Percentiles rank a stretch among this genome's conserved stretches.
Evolutionary conservation across 495 filamentous ascomycete genomes (phyloP).

Genomic region (Amorphotheca resinae): DNA sequence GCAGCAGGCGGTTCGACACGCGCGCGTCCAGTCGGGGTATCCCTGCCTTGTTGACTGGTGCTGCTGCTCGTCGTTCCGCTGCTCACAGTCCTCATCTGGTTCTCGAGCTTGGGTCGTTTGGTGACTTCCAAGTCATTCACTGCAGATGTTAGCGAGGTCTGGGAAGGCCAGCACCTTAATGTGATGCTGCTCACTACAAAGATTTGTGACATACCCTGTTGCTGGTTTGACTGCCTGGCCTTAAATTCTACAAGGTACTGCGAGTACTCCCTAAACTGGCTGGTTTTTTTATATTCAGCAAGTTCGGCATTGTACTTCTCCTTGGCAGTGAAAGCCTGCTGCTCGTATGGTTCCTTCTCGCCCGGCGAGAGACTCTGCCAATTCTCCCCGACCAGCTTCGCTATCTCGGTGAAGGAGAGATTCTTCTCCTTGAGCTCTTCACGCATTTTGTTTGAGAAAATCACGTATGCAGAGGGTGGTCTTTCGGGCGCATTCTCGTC

Average conservation of each 20-base stretch:
- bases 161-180: neutral
- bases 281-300: slow-evolving; percentile 61
- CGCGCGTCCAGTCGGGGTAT: slow-evolving; percentile 5
- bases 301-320: slow-evolving; percentile 57
- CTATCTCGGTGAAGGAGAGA: slow-evolving; percentile 68
- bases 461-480: slow-evolving; percentile 68
- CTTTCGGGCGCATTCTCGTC: slow-evolving; percentile 69
- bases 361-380: slow-evolving; percentile 57
- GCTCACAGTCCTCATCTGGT: slow-evolving; percentile 11
- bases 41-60: slow-evolving; percentile 8
- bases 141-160: slow-evolving; percentile 3
- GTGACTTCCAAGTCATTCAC: slow-evolving; percentile 12
- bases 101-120: slow-evolving; percentile 21
- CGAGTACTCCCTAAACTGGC: slow-evolving; percentile 43
- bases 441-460: slow-evolving; percentile 71
- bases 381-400: slow-evolving; percentile 66
- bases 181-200: neutral
- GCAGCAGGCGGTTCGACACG: slow-evolving; percentile 11
- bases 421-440: slow-evolving; percentile 61
- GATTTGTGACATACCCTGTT: slow-evolving; percentile 23
- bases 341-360: slow-evolving; percentile 59
- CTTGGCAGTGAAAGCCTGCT: slow-evolving; percentile 53
- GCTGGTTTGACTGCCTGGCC: slow-evolving; percentile 41
- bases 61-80: slow-evolving; percentile 15
- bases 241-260: slow-evolving; percentile 65